These are phyloP conservation scores for Pyrenula massariospora DNA, from an alignment of 495 filamentous ascomycete genomes.

Conservation along the genomic window DNA sequence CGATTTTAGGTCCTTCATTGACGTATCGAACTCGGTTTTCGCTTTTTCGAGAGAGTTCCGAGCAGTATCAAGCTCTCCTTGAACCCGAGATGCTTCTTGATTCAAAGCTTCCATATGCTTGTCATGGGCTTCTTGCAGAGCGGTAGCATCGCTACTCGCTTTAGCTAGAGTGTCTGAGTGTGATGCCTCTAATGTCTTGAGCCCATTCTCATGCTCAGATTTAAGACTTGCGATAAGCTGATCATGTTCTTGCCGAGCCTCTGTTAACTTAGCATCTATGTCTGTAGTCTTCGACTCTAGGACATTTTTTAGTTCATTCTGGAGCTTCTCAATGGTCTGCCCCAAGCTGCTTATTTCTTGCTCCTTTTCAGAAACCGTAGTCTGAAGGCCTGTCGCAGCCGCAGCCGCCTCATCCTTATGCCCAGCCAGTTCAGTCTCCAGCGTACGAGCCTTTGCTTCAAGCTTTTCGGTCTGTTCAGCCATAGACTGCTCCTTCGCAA, in stretches of 20 bases:
- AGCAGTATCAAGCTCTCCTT: not conserved
- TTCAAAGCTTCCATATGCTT: not conserved
- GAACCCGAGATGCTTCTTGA: not conserved
- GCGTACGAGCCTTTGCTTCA: not conserved
- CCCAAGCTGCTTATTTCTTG: not conserved
- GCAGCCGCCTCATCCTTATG: not conserved
- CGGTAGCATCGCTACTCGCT: not conserved
- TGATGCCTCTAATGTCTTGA: not conserved
- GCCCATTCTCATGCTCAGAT: not conserved
- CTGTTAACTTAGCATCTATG: not conserved
- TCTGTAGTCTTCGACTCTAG: not conserved
- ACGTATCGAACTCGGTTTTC: not conserved
- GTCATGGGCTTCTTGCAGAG: not conserved
- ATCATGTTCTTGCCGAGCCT: conserved; percentile 1
- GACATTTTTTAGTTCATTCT: not conserved
- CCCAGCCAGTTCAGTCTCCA: not conserved
- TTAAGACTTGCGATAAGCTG: not conserved
- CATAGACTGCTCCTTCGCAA: not conserved
- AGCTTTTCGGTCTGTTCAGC: not conserved
- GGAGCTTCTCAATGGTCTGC: not conserved
- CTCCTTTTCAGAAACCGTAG: not conserved
- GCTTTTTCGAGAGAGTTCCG: not conserved
- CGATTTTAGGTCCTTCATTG: not conserved
- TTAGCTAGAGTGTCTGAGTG: not conserved
- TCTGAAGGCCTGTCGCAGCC: not conserved